Evolutionary conservation across 2,329 filamentous ascomycete genomes (phyloP).

Genomic region (Fusarium decemcellulare): DNA sequence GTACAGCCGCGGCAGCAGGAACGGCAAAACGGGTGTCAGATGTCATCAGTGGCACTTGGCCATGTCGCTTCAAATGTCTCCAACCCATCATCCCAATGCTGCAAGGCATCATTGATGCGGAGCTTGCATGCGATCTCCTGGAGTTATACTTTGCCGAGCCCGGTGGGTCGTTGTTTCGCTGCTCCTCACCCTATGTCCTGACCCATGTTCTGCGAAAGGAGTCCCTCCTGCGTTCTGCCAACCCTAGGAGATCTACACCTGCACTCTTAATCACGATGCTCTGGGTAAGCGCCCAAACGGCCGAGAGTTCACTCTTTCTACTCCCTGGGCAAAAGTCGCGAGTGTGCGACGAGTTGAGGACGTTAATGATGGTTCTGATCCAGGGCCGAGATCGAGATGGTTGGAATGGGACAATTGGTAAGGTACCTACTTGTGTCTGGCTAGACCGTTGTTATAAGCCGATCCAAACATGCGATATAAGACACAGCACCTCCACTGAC

Average conservation of each 20-base stretch:
- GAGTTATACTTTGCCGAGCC: slow-evolving; percentile 64
- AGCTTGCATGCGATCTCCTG: slow-evolving; percentile 61
- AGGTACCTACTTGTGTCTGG: neutral
- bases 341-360: slow-evolving; percentile 56
- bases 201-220: slow-evolving; percentile 61
- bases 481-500: too few species aligned
- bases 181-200: slow-evolving; percentile 63
- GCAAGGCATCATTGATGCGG: slow-evolving; percentile 43
- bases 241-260: slow-evolving; percentile 58
- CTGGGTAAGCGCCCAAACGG: slow-evolving; percentile 63
- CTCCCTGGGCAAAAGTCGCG: slow-evolving; percentile 56
- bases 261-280: slow-evolving; percentile 63
- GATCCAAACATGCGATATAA: too few species aligned
- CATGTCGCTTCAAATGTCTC: slow-evolving; percentile 56
- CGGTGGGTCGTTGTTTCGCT: slow-evolving; percentile 58
- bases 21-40: neutral
- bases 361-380: slow-evolving; percentile 52
- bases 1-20: neutral
- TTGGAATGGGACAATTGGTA: neutral
- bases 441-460: too few species aligned
- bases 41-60: slow-evolving; percentile 11
- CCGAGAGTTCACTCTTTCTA: slow-evolving; percentile 59
- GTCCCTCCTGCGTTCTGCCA: slow-evolving; percentile 57
- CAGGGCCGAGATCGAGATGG: slow-evolving; percentile 53
- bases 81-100: slow-evolving; percentile 58